Evolutionary conservation across 495 filamentous ascomycete genomes (phyloP), one percentile per base, ranked within the genome.

Genomic region (Lichenothelia convexa): DNA sequence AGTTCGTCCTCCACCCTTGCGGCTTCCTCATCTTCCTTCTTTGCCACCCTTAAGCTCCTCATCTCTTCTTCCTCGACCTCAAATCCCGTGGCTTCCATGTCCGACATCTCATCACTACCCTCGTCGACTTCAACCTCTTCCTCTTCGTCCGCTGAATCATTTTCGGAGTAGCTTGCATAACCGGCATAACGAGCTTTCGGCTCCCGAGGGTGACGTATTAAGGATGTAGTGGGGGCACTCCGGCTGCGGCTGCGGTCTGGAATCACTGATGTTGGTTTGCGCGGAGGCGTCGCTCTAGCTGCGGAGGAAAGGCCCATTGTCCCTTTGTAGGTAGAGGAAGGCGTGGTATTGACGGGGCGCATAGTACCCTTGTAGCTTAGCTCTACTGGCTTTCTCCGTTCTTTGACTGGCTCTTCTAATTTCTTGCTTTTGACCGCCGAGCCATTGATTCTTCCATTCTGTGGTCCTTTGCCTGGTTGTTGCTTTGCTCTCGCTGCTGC

Each of bases 51-150:
- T 31, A 70, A 44, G n/a, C 71, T 68, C 5, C 40, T 40, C 5
- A 46, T 51, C 53, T 79, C 74, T 51, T 79, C 74, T 3, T 61
- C 45, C 42, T 70, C 65, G 31, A 77, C 51, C 42, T 75, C 73
- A 32, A 63, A 63, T 18, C 65, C 55, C 9, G 66, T 70, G 39
- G 67, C 74, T 49, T 79, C 74, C 74, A 79, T 79, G 40, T 73
- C 74, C n/a, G n/a, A n/a, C 2, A 62, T 68, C n/a, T 34, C 62
- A 21, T 75, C 71, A 0, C 62, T 69, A 16, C 60, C 69, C 34
- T 63, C 63, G 33, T 68, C 66, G 30, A 73, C 63, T 32, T 74
- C 65, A 4, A 49, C 53, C 5, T 56, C 53, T 16, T 61, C 58
- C 15, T 44, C 47, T 22, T 60, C 54, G n/a, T n/a, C n/a, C n/a